Evolutionary conservation across 805 yeast genomes (phyloP).

Genomic region (Saccharomycodes ludwigii): DNA sequence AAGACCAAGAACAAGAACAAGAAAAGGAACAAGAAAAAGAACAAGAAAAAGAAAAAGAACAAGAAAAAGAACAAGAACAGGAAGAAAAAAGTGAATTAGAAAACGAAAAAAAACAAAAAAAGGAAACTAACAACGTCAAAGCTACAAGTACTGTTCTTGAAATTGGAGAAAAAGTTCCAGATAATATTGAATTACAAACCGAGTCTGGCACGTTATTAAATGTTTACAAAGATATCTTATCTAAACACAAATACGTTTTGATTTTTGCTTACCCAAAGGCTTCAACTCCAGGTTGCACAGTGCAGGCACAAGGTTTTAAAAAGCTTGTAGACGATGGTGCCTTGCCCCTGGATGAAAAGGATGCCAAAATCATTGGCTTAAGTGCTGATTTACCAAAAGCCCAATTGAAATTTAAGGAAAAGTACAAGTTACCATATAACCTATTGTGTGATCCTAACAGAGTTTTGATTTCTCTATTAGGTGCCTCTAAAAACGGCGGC

Average conservation of each 20-base stretch:
- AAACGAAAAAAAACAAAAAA: too few relatives aligned
- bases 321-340: conserved; percentile 43
- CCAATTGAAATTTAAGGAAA: conserved; percentile 62
- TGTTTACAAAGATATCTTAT: conserved; percentile 31
- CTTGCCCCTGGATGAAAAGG: conserved; percentile 24
- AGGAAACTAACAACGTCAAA: too few relatives aligned
- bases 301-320: conserved; percentile 86
- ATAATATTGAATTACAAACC: conserved; percentile 38
- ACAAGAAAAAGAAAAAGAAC: background rate
- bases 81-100: background rate
- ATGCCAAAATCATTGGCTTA: conserved; percentile 59
- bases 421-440: conserved; percentile 61
- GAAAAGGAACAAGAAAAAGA: background rate
- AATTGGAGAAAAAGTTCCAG: too few relatives aligned
- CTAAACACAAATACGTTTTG: conserved; percentile 33
- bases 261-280: conserved; percentile 83
- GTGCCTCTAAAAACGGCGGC: conserved; percentile 69
- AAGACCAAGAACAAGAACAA: background rate
- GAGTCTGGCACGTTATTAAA: conserved; percentile 3
- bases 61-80: background rate
- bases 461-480: conserved; percentile 57
- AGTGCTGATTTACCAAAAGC: conserved; percentile 74
- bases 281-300: conserved; percentile 91
- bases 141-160: too few relatives aligned
- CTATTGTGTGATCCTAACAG: conserved; percentile 67